Base-by-base conservation (phyloP, 306 rosid genomes). In the Dryas drummondii region DNA sequence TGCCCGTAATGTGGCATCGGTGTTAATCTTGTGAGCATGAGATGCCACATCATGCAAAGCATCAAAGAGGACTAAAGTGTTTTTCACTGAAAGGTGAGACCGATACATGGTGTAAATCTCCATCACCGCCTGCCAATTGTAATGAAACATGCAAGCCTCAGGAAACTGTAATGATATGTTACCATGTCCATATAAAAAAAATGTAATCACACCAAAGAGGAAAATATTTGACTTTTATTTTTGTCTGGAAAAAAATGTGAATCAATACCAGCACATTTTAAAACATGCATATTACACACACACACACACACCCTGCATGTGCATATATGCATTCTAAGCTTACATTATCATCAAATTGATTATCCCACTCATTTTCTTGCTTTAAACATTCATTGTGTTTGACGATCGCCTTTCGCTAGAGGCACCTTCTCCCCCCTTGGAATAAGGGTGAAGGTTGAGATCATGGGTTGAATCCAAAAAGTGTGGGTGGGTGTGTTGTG, bases 51-150 rank as follows among this genome's bases (percentile, higher is more conserved):
- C 79, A 64, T 88, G 99, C 90, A 96, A 74, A 67, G 91, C 92
- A 54, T 87, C 90, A 42, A 85, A 92, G 52, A 96, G 84, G 75
- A 90, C 83, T 61, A 92, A 65, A 78, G 84, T 82, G 79, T 84
- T 86, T 77, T 82, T 91, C 4, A 89, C 80, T 3, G 92, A 86
- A 78, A 96, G 90, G 84, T 78, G 89, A 66, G 88, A 63, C 12
- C 97, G 90, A 68, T 84, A 85, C 86, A 92, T 86, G 82, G 78
- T 87, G 85, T 96, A 96, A 84, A 92, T 88, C 87, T 96, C 99
- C 89, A 85, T 72, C 80, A 96, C 91, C 27, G 99, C 98, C 99
- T 96, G 96, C 82, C 74, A 89, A 79, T 72, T 76, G 75, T 73
- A 83, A 72, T 45, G 75, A 70, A 64, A 42, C 41, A 68, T 42